Base-by-base conservation (phyloP, 2,329 filamentous ascomycete species). In the Cytospora chrysosperma region DNA sequence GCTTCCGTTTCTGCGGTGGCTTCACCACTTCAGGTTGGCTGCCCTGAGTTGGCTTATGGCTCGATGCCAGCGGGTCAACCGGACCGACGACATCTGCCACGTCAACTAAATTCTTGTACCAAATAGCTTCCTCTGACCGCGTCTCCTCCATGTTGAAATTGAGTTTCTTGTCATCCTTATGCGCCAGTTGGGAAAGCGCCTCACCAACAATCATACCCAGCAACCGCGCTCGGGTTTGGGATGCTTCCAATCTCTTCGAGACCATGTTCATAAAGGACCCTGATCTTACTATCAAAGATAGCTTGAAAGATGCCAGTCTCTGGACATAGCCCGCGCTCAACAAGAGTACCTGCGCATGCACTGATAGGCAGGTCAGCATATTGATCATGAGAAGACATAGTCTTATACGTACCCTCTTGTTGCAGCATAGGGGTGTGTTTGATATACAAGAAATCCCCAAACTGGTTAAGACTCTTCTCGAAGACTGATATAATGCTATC, bases 171-270 rank as follows among this genome's bases (percentile, higher is more conserved):
- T 89, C 89, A 28, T 82, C 83, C 68, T 91, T 90, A 62, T 89
- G 84, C 4, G 85, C 78, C 2, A 97, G 74, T 2, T 78, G 73
- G 1, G 87, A 89, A 0, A 89, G 75, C 0, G 88, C 86, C 68
- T 92, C 92, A 5, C 92, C 95, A 34, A 97, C 87, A 2, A 91
- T 81, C 87, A 99, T 96, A 0, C 95, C 95, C 0, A 99, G 81
- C 68, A 96, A 91, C 21, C 93, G 86, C 19, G 91, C 88, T 68
- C 88, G 84, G 8, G 80, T 80, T 49, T 95, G 93, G 4, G 92
- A 88, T 19, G 92, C 85, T 15, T 87, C 86, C 8, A 99, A 85
- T 27, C 93, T 86, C 72, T 96, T 97, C 0, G 95, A 97, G 37
- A 97, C 87, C 8, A 88, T 84, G 67, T 85, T 88, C 56, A 97